phyloP scores from a whole-genome alignment of 2,329 filamentous ascomycete genomes.

The Hypoxylon sp. region DNA sequence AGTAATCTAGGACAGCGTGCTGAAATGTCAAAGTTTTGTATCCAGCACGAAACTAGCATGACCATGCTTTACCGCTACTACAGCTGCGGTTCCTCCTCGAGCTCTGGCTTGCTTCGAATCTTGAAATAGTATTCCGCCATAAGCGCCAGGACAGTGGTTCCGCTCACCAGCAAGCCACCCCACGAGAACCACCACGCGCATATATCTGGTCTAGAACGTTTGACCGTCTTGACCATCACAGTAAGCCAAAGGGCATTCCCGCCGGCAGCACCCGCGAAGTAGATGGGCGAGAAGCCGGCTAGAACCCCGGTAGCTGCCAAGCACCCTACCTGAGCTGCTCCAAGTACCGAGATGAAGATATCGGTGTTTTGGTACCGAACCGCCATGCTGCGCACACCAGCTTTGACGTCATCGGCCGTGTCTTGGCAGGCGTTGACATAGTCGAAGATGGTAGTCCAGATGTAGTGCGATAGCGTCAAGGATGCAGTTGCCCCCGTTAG shows the following conservation, averaged over 20 bases:
- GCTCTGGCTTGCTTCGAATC: constrained; percentile 1
- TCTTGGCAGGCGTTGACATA: constrained; percentile 66
- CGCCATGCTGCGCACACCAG: constrained; percentile 63
- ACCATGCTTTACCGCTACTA: too few relatives aligned
- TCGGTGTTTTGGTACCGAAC: constrained; percentile 49
- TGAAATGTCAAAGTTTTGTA: too few relatives aligned
- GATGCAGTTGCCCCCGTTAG: not conserved
- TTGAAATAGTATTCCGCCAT: constrained; percentile 33
- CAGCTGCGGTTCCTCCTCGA: not conserved
- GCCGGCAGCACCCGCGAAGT: constrained; percentile 34
- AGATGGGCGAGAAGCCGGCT: constrained; percentile 34
- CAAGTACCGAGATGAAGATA: constrained; percentile 35
- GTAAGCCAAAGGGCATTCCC: constrained; percentile 38
- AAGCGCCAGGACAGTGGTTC: constrained; percentile 37
- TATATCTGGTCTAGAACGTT: constrained; percentile 37
- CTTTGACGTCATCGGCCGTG: constrained; percentile 61
- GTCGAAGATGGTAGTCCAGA: constrained; percentile 63
- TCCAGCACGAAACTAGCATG: too few relatives aligned
- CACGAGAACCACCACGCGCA: constrained; percentile 43
- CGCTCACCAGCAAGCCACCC: constrained; percentile 41
- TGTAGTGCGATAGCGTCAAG: not conserved
- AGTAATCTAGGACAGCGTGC: too few relatives aligned
- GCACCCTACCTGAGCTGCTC: constrained; percentile 36
- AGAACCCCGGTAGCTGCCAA: constrained; percentile 31
- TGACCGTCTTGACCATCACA: constrained; percentile 39